Conservation (phyloP, 164 flowering plant species). For the Tetrastigma voinierianum region DNA sequence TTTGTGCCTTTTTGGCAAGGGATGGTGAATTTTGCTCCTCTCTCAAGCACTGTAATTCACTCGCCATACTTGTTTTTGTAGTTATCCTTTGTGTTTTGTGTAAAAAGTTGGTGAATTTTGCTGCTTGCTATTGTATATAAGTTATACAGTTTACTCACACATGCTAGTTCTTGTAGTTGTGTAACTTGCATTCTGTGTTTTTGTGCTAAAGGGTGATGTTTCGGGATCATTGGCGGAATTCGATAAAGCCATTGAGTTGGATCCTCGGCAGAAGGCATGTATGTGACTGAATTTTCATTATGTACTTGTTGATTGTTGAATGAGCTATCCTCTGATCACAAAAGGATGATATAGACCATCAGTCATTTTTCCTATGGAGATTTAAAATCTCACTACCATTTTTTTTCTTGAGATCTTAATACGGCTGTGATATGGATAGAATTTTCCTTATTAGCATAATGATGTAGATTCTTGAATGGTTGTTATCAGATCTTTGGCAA, state of each 20-base stretch:
- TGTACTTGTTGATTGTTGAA: not conserved
- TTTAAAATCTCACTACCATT: not conserved
- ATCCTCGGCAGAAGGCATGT: constrained; percentile 95
- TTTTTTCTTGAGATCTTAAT: not conserved
- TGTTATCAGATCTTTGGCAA: constrained; percentile 85
- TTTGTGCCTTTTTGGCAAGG: too few species aligned
- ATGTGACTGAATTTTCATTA: constrained; percentile 21
- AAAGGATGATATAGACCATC: too few species aligned
- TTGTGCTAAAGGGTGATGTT: constrained; percentile 69
- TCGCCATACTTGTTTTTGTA: too few species aligned
- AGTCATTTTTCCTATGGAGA: too few species aligned
- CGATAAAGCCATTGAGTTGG: constrained; percentile 80
- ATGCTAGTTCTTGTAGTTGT: not conserved
- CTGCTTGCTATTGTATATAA: not conserved
- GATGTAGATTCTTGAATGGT: constrained; percentile 3
- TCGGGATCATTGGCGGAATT: constrained; percentile 73
- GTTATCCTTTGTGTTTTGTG: not conserved
- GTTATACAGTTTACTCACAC: constrained; percentile 2
- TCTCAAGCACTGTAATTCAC: too few species aligned
- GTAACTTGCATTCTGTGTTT: constrained; percentile 6
- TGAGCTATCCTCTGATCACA: too few species aligned
- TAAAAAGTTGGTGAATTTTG: not conserved
- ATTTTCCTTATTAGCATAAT: not conserved
- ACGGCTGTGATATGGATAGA: not conserved
- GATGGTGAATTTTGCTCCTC: not conserved